Percentiles rank a stretch among this genome's conserved stretches.
phyloP scores from a whole-genome alignment of 306 rosid species.

The Pachyrhizus erosus region DNA sequence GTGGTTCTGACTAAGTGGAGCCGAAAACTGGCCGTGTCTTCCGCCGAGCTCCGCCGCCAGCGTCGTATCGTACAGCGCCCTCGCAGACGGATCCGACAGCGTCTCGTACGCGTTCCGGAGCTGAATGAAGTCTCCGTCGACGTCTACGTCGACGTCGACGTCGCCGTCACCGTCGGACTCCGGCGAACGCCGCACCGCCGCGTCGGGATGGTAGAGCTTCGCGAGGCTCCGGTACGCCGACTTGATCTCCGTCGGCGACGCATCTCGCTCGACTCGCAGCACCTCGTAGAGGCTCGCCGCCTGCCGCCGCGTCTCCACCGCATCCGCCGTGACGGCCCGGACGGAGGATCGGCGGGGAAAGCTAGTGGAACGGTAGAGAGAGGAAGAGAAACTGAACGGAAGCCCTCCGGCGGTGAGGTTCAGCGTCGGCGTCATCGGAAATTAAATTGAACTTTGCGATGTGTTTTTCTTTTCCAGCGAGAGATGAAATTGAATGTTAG shows the following conservation, averaged over 20 bases:
- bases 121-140: conserved; percentile 68
- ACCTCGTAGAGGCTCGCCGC: conserved; percentile 52
- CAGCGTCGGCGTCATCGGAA: conserved; percentile 36
- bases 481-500: conserved; percentile 30
- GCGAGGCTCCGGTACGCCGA: conserved; percentile 56
- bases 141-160: conserved; percentile 42
- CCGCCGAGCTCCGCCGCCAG: conserved; percentile 41
- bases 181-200: conserved; percentile 41
- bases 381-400: neutral
- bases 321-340: conserved; percentile 7
- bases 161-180: conserved; percentile 52
- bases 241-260: conserved; percentile 50
- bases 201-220: conserved; percentile 71
- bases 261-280: conserved; percentile 39
- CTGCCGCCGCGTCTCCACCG: conserved; percentile 1
- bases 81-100: conserved; percentile 81
- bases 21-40: conserved; percentile 33
- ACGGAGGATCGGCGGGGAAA: neutral
- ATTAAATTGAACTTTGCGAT: neutral
- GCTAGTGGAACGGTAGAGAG: neutral
- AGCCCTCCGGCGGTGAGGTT: neutral
- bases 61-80: conserved; percentile 70
- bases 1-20: conserved; percentile 4
- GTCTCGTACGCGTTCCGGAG: conserved; percentile 82
- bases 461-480: neutral